A percentile compares a stretch with the other conserved stretches of the same genome.
Evolutionary conservation across 1,284 basidiomycete species (phyloP).

Genomic region (Leccinum subspadiceum): DNA sequence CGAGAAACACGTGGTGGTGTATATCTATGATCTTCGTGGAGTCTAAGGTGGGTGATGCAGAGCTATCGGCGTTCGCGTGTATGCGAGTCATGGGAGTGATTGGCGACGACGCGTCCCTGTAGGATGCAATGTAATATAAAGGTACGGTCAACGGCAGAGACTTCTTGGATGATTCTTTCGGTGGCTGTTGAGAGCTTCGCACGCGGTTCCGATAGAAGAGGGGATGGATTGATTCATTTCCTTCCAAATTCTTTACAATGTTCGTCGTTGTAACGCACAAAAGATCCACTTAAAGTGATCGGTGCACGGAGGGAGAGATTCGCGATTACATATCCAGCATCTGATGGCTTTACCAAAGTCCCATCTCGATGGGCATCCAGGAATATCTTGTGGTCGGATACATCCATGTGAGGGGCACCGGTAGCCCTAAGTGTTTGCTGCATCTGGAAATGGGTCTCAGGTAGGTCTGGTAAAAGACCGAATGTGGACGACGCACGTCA

Average conservation of each 20-base stretch:
- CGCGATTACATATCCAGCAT: slow-evolving; percentile 75
- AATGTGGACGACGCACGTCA: slow-evolving; percentile 38
- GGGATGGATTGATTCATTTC: slow-evolving; percentile 19
- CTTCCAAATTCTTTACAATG: slow-evolving; percentile 56
- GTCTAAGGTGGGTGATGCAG: background rate
- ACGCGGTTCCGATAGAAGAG: slow-evolving; percentile 19
- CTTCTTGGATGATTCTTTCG: slow-evolving; percentile 18
- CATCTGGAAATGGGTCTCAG: slow-evolving; percentile 52
- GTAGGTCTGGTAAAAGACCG: slow-evolving; percentile 1
- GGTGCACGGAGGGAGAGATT: slow-evolving; percentile 59
- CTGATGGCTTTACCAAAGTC: slow-evolving; percentile 67
- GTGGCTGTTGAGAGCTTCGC: slow-evolving; percentile 11
- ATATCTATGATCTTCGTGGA: slow-evolving; percentile 51
- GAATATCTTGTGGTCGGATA: slow-evolving; percentile 56
- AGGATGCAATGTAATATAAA: slow-evolving; percentile 3
- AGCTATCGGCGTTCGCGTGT: slow-evolving; percentile 1
- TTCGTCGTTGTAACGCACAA: slow-evolving; percentile 70
- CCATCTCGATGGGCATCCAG: slow-evolving; percentile 59
- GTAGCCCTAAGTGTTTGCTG: slow-evolving; percentile 52
- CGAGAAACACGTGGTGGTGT: slow-evolving; percentile 70
- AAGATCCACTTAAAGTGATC: slow-evolving; percentile 64
- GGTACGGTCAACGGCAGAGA: background rate
- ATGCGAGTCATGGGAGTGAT: slow-evolving; percentile 15
- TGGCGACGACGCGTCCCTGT: slow-evolving; percentile 1
- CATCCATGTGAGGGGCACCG: slow-evolving; percentile 50